A percentile compares a stretch with the other conserved stretches of the same genome.
Conservation (phyloP, 352 stramenopile species). For the Phytophthora meadii region DNA sequence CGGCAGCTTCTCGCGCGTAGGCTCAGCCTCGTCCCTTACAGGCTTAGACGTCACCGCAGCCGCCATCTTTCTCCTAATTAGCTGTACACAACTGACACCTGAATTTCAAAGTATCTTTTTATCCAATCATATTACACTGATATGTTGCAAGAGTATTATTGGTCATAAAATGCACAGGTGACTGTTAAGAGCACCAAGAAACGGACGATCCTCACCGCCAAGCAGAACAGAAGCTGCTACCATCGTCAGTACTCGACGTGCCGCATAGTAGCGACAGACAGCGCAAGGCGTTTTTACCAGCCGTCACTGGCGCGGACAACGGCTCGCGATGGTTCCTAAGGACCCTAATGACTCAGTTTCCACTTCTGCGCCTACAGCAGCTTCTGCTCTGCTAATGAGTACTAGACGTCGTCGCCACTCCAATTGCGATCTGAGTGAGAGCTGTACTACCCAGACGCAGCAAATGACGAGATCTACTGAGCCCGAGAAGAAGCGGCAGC, state of each 20-base stretch:
- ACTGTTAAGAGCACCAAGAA: constrained; percentile 17
- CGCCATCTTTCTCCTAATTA: constrained; percentile 35
- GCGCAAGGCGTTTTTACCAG: constrained; percentile 7
- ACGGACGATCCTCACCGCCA: constrained; percentile 4
- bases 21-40: constrained; percentile 31
- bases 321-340: constrained; percentile 27
- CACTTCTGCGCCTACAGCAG: neutral
- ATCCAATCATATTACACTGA: constrained; percentile 9
- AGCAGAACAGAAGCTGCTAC: constrained; percentile 1
- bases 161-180: constrained; percentile 17
- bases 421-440: constrained; percentile 35
- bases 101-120: constrained; percentile 6
- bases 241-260: constrained; percentile 13
- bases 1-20: constrained; percentile 54
- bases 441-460: constrained; percentile 15
- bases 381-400: neutral
- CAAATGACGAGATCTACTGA: constrained; percentile 7
- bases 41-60: constrained; percentile 36
- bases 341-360: constrained; percentile 16
- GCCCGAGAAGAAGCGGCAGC: constrained; percentile 48
- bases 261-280: constrained; percentile 12
- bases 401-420: constrained; percentile 19
- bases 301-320: constrained; percentile 6
- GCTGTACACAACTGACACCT: constrained; percentile 9
- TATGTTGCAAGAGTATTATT: constrained; percentile 18